Conservation (phyloP, 192 early-diverging fungal genomes). For the Mycoemilia scoparia region DNA sequence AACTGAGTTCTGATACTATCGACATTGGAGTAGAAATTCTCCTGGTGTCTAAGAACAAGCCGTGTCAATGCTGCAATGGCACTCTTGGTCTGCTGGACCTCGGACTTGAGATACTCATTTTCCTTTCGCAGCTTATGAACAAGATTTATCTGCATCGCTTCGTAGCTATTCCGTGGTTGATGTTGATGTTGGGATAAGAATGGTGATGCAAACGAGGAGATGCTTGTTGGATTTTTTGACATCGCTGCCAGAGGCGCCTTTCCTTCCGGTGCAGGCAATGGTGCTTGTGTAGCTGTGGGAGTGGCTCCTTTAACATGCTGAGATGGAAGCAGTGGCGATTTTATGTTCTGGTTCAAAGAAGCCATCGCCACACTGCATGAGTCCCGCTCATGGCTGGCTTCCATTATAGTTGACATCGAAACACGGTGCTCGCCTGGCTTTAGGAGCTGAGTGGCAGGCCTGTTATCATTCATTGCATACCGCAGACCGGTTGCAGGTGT, state of each 20-base stretch:
- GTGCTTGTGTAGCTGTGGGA: background rate
- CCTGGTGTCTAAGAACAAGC: slow-evolving; percentile 1
- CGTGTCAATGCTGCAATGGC: slow-evolving; percentile 9
- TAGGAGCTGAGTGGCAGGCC: background rate
- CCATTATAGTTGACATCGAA: background rate
- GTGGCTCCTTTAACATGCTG: background rate
- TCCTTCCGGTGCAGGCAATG: background rate
- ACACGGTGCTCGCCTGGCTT: background rate
- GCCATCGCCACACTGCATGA: slow-evolving; percentile 2
- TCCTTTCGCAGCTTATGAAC: slow-evolving; percentile 1
- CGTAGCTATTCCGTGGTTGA: too few relatives aligned
- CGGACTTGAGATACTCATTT: slow-evolving; percentile 5
- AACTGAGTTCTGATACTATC: background rate
- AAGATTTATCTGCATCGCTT: too few relatives aligned
- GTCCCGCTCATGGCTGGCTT: slow-evolving; percentile 2
- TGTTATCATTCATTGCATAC: background rate
- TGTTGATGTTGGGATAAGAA: slow-evolving; percentile 3
- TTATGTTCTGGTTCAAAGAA: slow-evolving; percentile 6
- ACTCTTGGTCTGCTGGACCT: slow-evolving; percentile 2
- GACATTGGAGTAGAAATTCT: background rate
- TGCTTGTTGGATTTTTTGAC: background rate
- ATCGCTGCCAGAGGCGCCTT: slow-evolving; percentile 1
- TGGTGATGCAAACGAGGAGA: background rate
- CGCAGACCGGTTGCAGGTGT: slow-evolving; percentile 8
- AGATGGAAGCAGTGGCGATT: slow-evolving; percentile 5